Conservation (phyloP, 345 rosid species). For the Euphorbia tirucalli region DNA sequence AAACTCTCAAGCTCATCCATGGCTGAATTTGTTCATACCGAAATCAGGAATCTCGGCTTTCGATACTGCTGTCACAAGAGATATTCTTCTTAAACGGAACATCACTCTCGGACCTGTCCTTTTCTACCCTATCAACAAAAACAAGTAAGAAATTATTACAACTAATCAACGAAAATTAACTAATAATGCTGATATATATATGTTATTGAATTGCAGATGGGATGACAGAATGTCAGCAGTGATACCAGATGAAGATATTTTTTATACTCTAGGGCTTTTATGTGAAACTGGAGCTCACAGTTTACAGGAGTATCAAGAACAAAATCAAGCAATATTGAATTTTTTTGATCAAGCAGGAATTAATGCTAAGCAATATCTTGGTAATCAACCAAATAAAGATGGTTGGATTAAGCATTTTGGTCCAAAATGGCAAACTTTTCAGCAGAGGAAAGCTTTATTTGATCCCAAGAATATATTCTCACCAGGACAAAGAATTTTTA, state of each 20-base stretch:
- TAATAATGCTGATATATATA: too few species aligned
- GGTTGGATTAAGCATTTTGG: conserved; percentile 28
- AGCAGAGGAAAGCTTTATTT: conserved; percentile 12
- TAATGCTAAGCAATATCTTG: conserved; percentile 18
- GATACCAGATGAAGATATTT: conserved; percentile 29
- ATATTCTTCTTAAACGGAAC: conserved; percentile 23
- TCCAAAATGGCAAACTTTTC: conserved; percentile 16
- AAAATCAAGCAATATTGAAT: conserved; percentile 15
- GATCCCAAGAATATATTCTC: conserved; percentile 24
- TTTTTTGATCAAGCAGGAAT: conserved; percentile 17
- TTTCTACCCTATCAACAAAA: conserved; percentile 22
- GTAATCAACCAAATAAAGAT: background rate
- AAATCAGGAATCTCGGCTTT: conserved; percentile 19
- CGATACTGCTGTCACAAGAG: conserved; percentile 12
- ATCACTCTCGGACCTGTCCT: conserved; percentile 22
- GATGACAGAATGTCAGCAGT: conserved; percentile 20
- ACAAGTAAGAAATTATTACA: conserved; percentile 13
- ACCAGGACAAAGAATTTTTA: conserved; percentile 22
- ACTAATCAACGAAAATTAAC: too few species aligned
- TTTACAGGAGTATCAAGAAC: conserved; percentile 15
- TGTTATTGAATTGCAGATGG: conserved; percentile 22
- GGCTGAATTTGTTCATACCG: conserved; percentile 28
- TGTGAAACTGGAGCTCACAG: background rate
- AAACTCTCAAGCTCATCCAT: conserved; percentile 19
- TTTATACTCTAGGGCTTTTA: conserved; percentile 14